Conservation (phyloP, 768 basidiomycete species). For the Phlegmacium glaucopus region DNA sequence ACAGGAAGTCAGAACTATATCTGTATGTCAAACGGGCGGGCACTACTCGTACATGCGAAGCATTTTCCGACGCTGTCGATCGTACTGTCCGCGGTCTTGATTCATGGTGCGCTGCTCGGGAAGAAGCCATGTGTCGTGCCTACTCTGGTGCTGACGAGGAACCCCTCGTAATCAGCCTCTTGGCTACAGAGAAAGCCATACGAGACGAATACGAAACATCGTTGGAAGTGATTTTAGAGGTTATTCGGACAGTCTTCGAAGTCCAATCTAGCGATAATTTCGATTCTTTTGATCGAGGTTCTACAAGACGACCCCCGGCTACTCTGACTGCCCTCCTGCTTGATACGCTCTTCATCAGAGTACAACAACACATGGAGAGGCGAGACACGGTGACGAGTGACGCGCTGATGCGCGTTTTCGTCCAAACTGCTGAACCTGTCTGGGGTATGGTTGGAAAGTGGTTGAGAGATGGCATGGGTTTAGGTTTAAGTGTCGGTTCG, state of each 20-base stretch:
- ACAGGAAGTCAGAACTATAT: slow-evolving; percentile 10
- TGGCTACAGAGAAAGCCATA: slow-evolving; percentile 58
- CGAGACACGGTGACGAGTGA: slow-evolving; percentile 51
- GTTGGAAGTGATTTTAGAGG: slow-evolving; percentile 52
- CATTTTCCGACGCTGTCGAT: slow-evolving; percentile 75
- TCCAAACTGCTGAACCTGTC: slow-evolving; percentile 60
- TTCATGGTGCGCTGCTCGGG: slow-evolving; percentile 65
- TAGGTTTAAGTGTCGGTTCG: slow-evolving; percentile 30
- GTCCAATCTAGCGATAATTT: slow-evolving; percentile 23
- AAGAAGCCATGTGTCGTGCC: slow-evolving; percentile 65
- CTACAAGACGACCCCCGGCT: slow-evolving; percentile 40
- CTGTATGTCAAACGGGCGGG: slow-evolving; percentile 11
- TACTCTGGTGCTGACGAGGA: slow-evolving; percentile 41
- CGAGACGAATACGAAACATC: slow-evolving; percentile 53
- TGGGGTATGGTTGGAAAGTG: slow-evolving; percentile 74
- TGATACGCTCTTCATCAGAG: slow-evolving; percentile 54
- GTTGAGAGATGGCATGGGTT: slow-evolving; percentile 71
- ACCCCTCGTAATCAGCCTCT: slow-evolving; percentile 59
- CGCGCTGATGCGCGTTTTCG: slow-evolving; percentile 62
- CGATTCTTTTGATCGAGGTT: slow-evolving; percentile 16
- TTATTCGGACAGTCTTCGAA: slow-evolving; percentile 37
- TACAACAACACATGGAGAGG: slow-evolving; percentile 57
- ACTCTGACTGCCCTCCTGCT: slow-evolving; percentile 55
- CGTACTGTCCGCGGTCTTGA: slow-evolving; percentile 56
- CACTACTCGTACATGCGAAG: slow-evolving; percentile 66